A percentile compares a stretch with the other conserved stretches of the same genome.
These are phyloP conservation scores for Meripilus lineatus DNA, from an alignment of 1,284 basidiomycete genomes.

Conservation along the genomic window DNA sequence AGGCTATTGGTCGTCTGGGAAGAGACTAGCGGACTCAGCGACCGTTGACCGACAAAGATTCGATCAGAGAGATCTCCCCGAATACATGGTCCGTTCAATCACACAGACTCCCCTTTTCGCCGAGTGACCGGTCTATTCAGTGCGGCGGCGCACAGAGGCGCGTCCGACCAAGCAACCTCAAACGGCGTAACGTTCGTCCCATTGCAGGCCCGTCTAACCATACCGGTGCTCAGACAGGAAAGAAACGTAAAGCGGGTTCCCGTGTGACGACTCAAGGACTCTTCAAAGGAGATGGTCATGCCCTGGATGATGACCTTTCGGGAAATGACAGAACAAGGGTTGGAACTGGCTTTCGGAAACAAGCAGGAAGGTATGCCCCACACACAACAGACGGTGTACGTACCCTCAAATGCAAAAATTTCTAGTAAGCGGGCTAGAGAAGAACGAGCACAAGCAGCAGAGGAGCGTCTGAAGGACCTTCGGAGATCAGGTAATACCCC, in stretches of 20 bases:
- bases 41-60: slow-evolving; percentile 46
- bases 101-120: too few species aligned
- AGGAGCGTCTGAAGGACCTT: slow-evolving; percentile 45
- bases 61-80: slow-evolving; percentile 56
- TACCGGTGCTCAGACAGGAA: slow-evolving; percentile 55
- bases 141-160: slow-evolving; percentile 77
- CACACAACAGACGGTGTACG: not conserved
- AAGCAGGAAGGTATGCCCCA: slow-evolving; percentile 53
- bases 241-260: slow-evolving; percentile 63
- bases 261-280: slow-evolving; percentile 55
- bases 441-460: slow-evolving; percentile 67
- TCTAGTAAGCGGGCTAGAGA: slow-evolving; percentile 69
- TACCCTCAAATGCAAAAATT: slow-evolving; percentile 1
- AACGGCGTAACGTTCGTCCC: slow-evolving; percentile 38
- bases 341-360: slow-evolving; percentile 63
- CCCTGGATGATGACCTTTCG: slow-evolving; percentile 41
- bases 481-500: too few species aligned
- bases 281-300: slow-evolving; percentile 53
- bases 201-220: slow-evolving; percentile 44
- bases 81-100: slow-evolving; percentile 54
- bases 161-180: slow-evolving; percentile 42
- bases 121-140: slow-evolving; percentile 30
- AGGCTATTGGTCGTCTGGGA: slow-evolving; percentile 81
- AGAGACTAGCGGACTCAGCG: slow-evolving; percentile 58
- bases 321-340: slow-evolving; percentile 35